These are phyloP conservation scores for Ophiocordyceps camponoti-leonardi DNA, from an alignment of 2,329 filamentous ascomycete genomes.

Conservation along the genomic window DNA sequence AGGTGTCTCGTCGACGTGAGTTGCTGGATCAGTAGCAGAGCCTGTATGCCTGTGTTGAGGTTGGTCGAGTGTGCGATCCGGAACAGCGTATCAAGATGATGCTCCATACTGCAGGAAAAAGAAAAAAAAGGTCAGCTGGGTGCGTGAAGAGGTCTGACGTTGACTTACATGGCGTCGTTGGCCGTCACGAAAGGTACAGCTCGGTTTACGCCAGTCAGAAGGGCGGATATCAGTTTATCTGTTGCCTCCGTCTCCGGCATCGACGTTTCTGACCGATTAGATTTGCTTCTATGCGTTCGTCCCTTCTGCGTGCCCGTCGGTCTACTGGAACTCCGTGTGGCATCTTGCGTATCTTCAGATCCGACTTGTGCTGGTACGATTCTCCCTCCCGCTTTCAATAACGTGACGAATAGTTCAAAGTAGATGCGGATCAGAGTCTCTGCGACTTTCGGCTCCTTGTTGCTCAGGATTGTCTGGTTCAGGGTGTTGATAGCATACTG, in stretches of 20 bases:
- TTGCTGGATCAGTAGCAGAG: constrained; percentile 87
- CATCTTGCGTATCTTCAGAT: constrained; percentile 18
- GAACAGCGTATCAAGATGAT: constrained; percentile 87
- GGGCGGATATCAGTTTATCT: constrained; percentile 82
- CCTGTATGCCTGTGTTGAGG: constrained; percentile 96
- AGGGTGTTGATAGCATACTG: constrained; percentile 95
- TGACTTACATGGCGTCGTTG: constrained; percentile 52
- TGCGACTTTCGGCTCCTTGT: constrained; percentile 65
- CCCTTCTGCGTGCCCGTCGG: constrained; percentile 8
- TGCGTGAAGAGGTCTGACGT: not conserved
- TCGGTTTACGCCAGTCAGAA: constrained; percentile 88
- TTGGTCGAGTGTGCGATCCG: constrained; percentile 93
- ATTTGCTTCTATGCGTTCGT: constrained; percentile 5
- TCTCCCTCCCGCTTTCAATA: constrained; percentile 47
- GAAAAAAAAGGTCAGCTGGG: not conserved
- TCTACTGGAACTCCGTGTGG: constrained; percentile 5
- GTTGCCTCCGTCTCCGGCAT: constrained; percentile 49
- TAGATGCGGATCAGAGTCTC: constrained; percentile 76
- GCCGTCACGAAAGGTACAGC: constrained; percentile 83
- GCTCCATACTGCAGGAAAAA: constrained; percentile 46
- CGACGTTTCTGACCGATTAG: constrained; percentile 7
- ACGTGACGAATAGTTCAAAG: constrained; percentile 70
- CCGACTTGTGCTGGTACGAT: constrained; percentile 27
- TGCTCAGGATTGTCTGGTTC: constrained; percentile 87
- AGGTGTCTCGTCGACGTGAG: constrained; percentile 66